Base-by-base conservation (phyloP, 192 early-diverging fungal species). In the Entomortierella chlamydospora region DNA sequence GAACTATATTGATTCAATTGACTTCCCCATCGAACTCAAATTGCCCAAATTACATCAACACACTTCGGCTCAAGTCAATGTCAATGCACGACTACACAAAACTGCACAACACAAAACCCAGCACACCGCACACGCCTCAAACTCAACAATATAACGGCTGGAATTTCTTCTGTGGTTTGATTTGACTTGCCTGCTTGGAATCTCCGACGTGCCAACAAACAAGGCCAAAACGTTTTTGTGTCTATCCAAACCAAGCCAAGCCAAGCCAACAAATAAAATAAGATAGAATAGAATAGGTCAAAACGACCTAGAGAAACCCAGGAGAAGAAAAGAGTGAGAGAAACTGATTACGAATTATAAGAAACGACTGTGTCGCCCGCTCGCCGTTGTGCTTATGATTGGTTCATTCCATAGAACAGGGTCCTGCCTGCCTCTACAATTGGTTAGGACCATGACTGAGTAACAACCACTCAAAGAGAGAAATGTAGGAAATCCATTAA, bases 371-470 rank as follows among this genome's bases (percentile, higher is more conserved):
- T 37, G 29, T 68, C 28, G 65, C 65, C 65, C 55, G 57, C 55
- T 58, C 28, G 65, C 65, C 65, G 65, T 68, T 68, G 25, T 66
- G 64, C 55, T 68, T 54, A 43, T 11, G 42, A 43, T 43, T 17
- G 8, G 17, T 43, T 17, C 22, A 9, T 50, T 50, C 17, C 47
- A 50, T 4, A 22, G 22, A 22, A 50, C 47, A n/a, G 17, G 7
- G 47, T 10, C 17, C 4, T 50, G 18, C 4, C 4, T 37, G 4
- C 34, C 34, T 4, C 34, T 37, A 4, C 34, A 37, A 37, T 37
- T 37, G 34, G 10, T 10, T 4, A 37, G 34, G 15, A 50, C 18
- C 4, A 50, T 17, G 17, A 50, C 47, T n/a, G n/a, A 50, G 17
- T 5, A 50, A 22, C 47, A 50, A 50, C 15, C 4, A 50, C 47